phyloP scores from a whole-genome alignment of 2,329 filamentous ascomycete species.

The Pseudogymnoascus sp. region DNA sequence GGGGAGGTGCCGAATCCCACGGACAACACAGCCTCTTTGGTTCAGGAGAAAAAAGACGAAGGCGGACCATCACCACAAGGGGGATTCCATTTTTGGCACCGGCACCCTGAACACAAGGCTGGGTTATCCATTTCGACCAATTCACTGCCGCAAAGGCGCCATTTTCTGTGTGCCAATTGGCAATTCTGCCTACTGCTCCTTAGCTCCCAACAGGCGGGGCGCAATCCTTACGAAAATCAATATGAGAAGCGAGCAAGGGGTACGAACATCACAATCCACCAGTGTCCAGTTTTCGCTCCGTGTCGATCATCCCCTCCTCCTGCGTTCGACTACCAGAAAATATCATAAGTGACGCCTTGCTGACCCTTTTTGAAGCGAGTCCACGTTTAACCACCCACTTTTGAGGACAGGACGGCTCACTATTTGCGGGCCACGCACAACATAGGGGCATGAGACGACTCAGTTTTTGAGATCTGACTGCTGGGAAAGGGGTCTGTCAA shows the following conservation, averaged over 20 bases:
- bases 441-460: conserved; percentile 4
- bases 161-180: not conserved
- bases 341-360: not conserved
- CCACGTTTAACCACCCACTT: not conserved
- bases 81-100: not conserved
- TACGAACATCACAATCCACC: not conserved
- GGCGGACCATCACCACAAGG: not conserved
- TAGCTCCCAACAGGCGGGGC: not conserved
- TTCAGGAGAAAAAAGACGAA: not conserved
- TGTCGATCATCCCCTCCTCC: not conserved
- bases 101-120: not conserved
- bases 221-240: conserved; percentile 3
- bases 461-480: not conserved
- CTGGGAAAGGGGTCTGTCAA: not conserved
- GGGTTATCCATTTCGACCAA: not conserved
- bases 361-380: not conserved
- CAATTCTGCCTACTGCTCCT: not conserved
- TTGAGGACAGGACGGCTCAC: not conserved
- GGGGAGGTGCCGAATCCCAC: not conserved
- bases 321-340: not conserved
- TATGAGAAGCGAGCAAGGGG: not conserved
- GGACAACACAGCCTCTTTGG: conserved; percentile 5
- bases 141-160: not conserved
- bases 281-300: not conserved
- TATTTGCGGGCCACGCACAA: not conserved